These are phyloP conservation scores for Triticum monococcum DNA, from an alignment of 176 grass and related monocot genomes.

Conservation along the genomic window DNA sequence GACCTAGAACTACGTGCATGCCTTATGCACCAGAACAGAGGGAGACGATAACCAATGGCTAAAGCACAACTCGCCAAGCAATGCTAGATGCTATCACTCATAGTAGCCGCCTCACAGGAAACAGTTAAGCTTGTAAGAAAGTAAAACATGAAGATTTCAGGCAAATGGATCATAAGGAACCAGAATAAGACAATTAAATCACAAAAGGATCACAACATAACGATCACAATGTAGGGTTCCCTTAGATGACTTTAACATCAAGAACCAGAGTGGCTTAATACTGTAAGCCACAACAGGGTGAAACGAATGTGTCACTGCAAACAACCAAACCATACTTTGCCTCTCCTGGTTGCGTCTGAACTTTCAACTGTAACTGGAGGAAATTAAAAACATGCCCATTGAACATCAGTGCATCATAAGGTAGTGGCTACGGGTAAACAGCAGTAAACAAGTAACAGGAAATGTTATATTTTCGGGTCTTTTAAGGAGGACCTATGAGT, in stretches of 20 bases:
- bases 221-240: background rate
- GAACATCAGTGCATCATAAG: background rate
- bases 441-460: background rate
- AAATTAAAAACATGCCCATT: slow-evolving; percentile 2
- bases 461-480: background rate
- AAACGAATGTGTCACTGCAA: background rate
- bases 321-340: background rate
- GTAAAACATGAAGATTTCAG: background rate
- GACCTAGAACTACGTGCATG: too few relatives aligned
- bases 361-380: background rate
- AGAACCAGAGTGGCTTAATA: slow-evolving; percentile 7
- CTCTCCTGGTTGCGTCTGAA: background rate
- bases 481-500: background rate
- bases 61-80: slow-evolving; percentile 4
- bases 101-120: background rate
- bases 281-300: background rate
- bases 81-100: background rate
- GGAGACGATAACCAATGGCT: background rate
- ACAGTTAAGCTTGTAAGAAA: background rate
- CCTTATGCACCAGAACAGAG: too few relatives aligned
- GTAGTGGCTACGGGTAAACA: background rate
- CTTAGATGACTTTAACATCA: background rate
- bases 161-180: background rate
- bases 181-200: background rate
- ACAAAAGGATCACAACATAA: background rate